Base-by-base conservation (phyloP, 768 basidiomycete genomes). In the Trichaptum fuscoviolaceum region DNA sequence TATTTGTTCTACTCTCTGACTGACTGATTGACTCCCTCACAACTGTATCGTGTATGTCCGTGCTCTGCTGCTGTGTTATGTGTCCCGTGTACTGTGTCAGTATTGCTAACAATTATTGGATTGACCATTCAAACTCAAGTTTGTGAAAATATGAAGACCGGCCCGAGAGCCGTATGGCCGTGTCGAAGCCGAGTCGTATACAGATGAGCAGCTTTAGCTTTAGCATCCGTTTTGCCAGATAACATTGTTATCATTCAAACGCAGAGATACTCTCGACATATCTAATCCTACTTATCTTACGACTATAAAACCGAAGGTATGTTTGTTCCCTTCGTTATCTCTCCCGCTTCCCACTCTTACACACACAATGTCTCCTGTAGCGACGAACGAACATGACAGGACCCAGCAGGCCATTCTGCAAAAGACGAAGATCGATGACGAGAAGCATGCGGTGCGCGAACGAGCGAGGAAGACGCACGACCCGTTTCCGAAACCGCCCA, bases 401-500 rank as follows among this genome's bases (percentile, higher is more conserved):
- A 20, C 42, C 10, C 42, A 52, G 42, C 42, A 52, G 42, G 42
- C 42, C 3, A 20, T 20, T 15, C 42, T 52, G 42, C 12, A 52
- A 12, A 52, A 52, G 42, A n/a, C n/a, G n/a, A 12, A 52, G 42
- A 3, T 52, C 42, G 42, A 52, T 4, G 42, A 52, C 42, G 42
- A 52, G 42, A 52, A 52, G 42, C 42, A 6, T 20, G 42, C 42
- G 15, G 2, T 52, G 42, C 42, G 42, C 15, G 5, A 4, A 12
- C 42, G 42, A 4, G 5, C 42, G 2, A 52, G 42, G 6, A 52
- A 52, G 42, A 6, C 42, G 6, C 42, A 12, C 42, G 15, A 12
- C 42, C 42, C 59, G 59, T 61, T 61, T 18, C 59, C 59, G 25
- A 61, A 61, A 24, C 67, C 66, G 1, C 81, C 78, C 0, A 74